Evolutionary conservation across 768 basidiomycete genomes (phyloP).

Genomic region (Boletus huronensis): DNA sequence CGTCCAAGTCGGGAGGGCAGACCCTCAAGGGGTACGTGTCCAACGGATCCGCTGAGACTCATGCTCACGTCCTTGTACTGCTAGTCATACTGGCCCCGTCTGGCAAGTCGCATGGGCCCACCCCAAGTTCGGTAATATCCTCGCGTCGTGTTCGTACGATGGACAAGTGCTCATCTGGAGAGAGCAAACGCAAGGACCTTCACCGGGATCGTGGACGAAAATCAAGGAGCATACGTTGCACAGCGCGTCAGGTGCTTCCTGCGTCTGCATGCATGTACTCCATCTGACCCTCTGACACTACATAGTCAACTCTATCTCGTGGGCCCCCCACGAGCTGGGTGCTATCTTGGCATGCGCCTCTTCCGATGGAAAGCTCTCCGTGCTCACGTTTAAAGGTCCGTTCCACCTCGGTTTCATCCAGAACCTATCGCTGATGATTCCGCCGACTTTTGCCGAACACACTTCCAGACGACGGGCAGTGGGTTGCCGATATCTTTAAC

Average conservation of each 20-base stretch:
- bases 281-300: not conserved
- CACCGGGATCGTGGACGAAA: slow-evolving; percentile 76
- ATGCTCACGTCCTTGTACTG: not conserved
- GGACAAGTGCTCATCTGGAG: slow-evolving; percentile 99
- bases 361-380: slow-evolving; percentile 95
- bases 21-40: slow-evolving; percentile 73
- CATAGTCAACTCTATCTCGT: slow-evolving; percentile 93
- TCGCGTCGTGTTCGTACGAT: slow-evolving; percentile 98
- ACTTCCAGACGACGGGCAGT: slow-evolving; percentile 85
- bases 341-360: slow-evolving; percentile 96
- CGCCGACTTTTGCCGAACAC: not conserved
- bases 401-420: slow-evolving; percentile 5
- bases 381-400: slow-evolving; percentile 93
- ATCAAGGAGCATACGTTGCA: slow-evolving; percentile 96
- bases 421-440: not conserved
- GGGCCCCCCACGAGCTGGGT: slow-evolving; percentile 98
- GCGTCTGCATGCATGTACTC: not conserved
- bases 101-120: slow-evolving; percentile 99
- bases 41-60: not conserved
- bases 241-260: slow-evolving; percentile 80
- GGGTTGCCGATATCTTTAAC: slow-evolving; percentile 92
- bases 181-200: slow-evolving; percentile 59
- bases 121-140: slow-evolving; percentile 93
- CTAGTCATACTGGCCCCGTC: slow-evolving; percentile 92
- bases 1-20: slow-evolving; percentile 63